Base-by-base conservation (phyloP, 129 eudicot species). In the Silybum marianum region DNA sequence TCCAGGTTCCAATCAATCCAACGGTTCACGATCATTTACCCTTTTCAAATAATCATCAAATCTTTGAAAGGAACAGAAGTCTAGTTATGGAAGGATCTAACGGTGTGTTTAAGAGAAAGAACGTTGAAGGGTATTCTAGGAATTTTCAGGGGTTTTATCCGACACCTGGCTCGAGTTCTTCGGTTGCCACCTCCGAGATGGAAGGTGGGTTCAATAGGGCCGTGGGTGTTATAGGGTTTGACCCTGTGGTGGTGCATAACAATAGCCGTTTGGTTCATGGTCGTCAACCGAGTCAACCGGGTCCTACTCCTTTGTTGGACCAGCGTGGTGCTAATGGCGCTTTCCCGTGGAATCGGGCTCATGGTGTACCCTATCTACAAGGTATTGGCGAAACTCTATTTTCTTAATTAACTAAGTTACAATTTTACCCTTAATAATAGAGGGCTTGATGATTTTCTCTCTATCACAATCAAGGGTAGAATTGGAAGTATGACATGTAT, bases 221-320 rank as follows among this genome's bases (percentile, higher is more conserved):
- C 63, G 69, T 70, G 36, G 78, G 85, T 73, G 80, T 84, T 67
- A 84, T 78, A 75, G 93, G 86, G 18, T 71, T 62, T 14, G 92
- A 86, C 38, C 78, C 87, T 40, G 68, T 54, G 24, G 24, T 73
- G 88, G 83, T 80, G 12, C 89, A 87, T 40, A 88, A 71, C 65
- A n/a, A 75, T 76, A 84, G 75, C 73, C 87, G 83, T 82, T 58
- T 88, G 84, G 34, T 84, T 72, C 97, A 80, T 82, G 93, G 91
- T 30, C 89, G 84, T 40, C 97, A 83, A 62, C 80, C 89, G 5
- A 74, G 78, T 81, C 95, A 84, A 54, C 72, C 84, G 1, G 84
- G 89, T 4, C 85, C 85, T 12, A 9, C 72, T 78, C 90, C 91
- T 85, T 91, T 91, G 98, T 73, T 87, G 83, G 89, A 88, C 60